These are phyloP conservation scores for Scalesia atractyloides DNA, from an alignment of 129 eudicot species.

Conservation along the genomic window DNA sequence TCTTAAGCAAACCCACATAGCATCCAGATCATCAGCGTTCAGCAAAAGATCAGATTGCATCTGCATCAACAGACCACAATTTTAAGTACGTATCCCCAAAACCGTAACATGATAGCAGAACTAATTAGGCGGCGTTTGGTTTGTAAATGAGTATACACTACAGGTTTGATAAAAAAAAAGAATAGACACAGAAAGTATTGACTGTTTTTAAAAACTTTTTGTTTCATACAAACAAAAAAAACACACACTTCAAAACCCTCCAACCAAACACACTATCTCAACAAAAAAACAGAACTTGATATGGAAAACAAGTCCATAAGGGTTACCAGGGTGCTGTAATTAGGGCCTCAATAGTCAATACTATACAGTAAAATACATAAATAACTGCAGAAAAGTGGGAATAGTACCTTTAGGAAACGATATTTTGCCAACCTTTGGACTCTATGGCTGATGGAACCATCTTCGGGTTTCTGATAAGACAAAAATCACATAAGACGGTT, in stretches of 20 bases:
- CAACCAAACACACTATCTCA: neutral
- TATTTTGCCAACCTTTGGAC: slow-evolving; percentile 97
- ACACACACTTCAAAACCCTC: neutral
- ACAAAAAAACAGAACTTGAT: neutral
- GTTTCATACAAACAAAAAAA: neutral
- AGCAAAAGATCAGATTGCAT: slow-evolving; percentile 96
- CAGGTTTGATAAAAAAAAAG: neutral
- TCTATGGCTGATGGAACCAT: slow-evolving; percentile 92
- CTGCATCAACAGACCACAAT: slow-evolving; percentile 45
- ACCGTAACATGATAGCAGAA: neutral
- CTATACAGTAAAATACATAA: neutral
- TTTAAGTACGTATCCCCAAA: neutral
- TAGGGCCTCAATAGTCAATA: neutral
- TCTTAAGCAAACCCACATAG: slow-evolving; percentile 99
- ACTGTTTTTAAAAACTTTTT: neutral
- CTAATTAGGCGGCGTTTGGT: neutral
- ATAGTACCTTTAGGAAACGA: slow-evolving; percentile 85
- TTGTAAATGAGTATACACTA: neutral
- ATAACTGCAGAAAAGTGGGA: slow-evolving; percentile 13
- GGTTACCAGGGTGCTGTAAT: slow-evolving; percentile 6
- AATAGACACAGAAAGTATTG: neutral
- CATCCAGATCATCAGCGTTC: slow-evolving; percentile 98
- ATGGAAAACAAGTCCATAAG: neutral
- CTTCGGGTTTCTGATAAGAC: slow-evolving; percentile 84
- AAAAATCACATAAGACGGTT: slow-evolving; percentile 11